Evolutionary conservation across 805 yeast species (phyloP).

Genomic region (Hanseniaspora valbyensis): DNA sequence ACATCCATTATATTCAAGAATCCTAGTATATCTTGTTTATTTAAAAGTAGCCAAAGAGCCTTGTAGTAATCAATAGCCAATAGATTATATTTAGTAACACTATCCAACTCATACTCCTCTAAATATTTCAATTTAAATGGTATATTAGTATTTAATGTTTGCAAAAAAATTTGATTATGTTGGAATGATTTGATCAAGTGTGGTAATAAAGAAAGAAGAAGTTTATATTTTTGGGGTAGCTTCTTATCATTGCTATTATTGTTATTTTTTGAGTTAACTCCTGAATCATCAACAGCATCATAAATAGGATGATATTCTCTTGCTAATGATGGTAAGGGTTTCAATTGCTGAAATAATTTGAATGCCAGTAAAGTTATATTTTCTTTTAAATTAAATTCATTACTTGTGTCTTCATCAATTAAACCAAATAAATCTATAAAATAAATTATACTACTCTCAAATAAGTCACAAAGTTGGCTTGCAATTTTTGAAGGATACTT

Average conservation of each 20-base stretch:
- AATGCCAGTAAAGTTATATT: slow-evolving; percentile 3
- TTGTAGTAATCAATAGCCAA: slow-evolving; percentile 1
- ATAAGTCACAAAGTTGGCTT: background rate
- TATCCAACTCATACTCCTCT: slow-evolving; percentile 3
- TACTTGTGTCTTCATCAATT: slow-evolving; percentile 3
- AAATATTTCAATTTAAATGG: slow-evolving; percentile 6
- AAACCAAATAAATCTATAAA: background rate
- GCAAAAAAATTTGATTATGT: slow-evolving; percentile 1
- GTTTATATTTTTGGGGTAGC: slow-evolving; percentile 2
- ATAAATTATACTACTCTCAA: background rate
- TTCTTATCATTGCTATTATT: background rate
- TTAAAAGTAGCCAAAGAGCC: slow-evolving; percentile 2
- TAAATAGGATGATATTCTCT: slow-evolving; percentile 1
- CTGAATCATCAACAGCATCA: slow-evolving; percentile 1
- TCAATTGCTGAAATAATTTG: slow-evolving; percentile 4
- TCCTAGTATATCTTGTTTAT: slow-evolving; percentile 6
- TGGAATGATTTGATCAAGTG: slow-evolving; percentile 5
- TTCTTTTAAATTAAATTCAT: slow-evolving; percentile 5
- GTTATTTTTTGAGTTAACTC: background rate
- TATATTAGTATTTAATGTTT: slow-evolving; percentile 10
- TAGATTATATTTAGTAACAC: background rate
- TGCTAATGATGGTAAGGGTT: background rate
- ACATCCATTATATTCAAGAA: slow-evolving; percentile 1
- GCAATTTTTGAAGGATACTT: background rate
- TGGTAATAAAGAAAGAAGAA: slow-evolving; percentile 1